Evolutionary conservation across 352 stramenopile genomes (phyloP), one percentile per base, ranked within the genome.

Genomic region (Phytophthora ramorum): DNA sequence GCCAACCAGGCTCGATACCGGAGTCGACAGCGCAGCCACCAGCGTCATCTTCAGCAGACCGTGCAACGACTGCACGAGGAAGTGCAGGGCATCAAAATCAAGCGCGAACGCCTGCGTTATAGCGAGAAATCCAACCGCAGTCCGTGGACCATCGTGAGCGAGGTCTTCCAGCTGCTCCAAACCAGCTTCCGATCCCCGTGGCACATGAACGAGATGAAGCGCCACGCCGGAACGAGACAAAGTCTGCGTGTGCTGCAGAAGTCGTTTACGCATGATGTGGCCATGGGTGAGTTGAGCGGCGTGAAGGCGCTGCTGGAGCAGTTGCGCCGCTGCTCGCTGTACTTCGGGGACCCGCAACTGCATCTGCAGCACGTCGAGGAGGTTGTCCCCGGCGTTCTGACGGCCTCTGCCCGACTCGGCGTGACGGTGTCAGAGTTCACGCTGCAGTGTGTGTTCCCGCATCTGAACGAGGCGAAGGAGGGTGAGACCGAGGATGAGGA

Each of bases 1-100:
- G 26, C 14, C 40, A 73, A 67, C 47, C 65, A 73, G 32, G 58
- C 65, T 4, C 65, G 65, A n/a, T 73, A 64, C 34, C 65, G 58
- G 7, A 46, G 58, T 14, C 63, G 50, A 55, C 38, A 64, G 19
- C 58, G 58, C 8, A 17, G 26, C 13, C 26, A 22, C 0, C 12
- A 61, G 30, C 28, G 28, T 5, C 28, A 43, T 2, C 35, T 65
- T 10, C 45, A 58, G 10, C 24, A 49, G 12, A 16, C 0, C 12
- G 32, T 69, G 14, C 50, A 73, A 4, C 40, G 32, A 9, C 22
- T 65, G 5, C 53, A 51, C 13, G 46, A 53, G 24, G 52, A 57
- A 41, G n/a, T 69, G 16, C 61, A 63, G 4, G 22, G 16, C 3
- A 10, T 69, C 2, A 51, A 51, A 10, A 35, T 69, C 20, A 51